Conservation (phyloP, 2,329 filamentous ascomycete species). For the Decorospora gaudefroyi region DNA sequence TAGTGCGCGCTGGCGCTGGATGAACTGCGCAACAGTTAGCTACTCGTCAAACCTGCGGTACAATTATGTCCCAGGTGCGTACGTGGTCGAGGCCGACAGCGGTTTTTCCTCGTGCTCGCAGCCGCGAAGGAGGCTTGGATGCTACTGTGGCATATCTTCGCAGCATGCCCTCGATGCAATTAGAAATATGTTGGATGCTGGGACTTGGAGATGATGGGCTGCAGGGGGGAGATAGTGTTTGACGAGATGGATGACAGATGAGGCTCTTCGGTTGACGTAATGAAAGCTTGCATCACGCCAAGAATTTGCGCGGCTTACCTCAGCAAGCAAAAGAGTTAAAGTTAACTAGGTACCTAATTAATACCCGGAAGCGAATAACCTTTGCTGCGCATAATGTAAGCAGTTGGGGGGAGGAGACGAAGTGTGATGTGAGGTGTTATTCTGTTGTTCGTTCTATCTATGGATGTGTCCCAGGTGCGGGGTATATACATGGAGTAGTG, state of each 20-base stretch:
- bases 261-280: background rate
- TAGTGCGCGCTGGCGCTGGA: conserved; percentile 55
- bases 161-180: conserved; percentile 30
- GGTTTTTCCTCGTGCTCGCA: conserved; percentile 39
- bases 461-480: too few relatives aligned
- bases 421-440: too few relatives aligned
- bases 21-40: conserved; percentile 49
- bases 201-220: conserved; percentile 1
- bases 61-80: background rate
- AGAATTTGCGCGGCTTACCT: too few relatives aligned
- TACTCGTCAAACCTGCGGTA: background rate
- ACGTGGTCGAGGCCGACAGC: conserved; percentile 44
- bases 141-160: conserved; percentile 43
- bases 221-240: conserved; percentile 3
- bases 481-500: too few relatives aligned
- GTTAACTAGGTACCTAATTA: too few relatives aligned
- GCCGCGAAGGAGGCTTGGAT: conserved; percentile 34
- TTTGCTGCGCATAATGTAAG: too few relatives aligned
- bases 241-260: conserved; percentile 1
- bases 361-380: too few relatives aligned
- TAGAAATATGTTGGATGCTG: background rate
- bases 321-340: too few relatives aligned
- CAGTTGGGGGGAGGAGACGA: too few relatives aligned
- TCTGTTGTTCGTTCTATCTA: too few relatives aligned
- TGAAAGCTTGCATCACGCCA: too few relatives aligned